Evolutionary conservation across 2,329 filamentous ascomycete genomes (phyloP).

Genomic region (Pseudogymnoascus sp.): DNA sequence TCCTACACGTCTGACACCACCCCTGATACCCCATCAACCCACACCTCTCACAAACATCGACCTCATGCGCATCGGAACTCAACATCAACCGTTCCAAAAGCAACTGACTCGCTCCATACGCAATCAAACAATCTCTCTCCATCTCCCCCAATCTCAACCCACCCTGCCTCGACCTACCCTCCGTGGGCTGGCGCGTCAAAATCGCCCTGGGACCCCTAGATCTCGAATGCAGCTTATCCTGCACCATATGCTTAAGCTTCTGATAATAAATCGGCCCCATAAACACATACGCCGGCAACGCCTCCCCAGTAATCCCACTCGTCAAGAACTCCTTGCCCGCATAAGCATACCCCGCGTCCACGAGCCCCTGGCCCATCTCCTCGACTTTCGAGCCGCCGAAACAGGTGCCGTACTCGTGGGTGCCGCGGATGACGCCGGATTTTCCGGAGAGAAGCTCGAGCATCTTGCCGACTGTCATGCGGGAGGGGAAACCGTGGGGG

Average conservation of each 20-base stretch:
- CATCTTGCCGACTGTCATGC: conserved; percentile 98
- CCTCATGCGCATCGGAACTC: conserved; percentile 78
- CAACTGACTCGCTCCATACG: conserved; percentile 89
- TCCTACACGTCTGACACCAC: conserved; percentile 89
- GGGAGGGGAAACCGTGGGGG: conserved; percentile 97
- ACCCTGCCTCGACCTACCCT: conserved; percentile 86
- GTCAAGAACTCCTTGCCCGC: conserved; percentile 97
- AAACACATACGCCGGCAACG: conserved; percentile 92
- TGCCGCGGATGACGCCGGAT: conserved; percentile 76
- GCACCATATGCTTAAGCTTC: conserved; percentile 99
- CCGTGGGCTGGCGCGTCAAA: conserved; percentile 88
- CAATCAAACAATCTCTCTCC: conserved; percentile 97
- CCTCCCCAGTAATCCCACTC: conserved; percentile 87
- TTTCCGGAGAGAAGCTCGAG: conserved; percentile 92
- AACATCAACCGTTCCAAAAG: conserved; percentile 91
- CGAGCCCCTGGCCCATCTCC: conserved; percentile 77
- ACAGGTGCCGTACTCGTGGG: conserved; percentile 80
- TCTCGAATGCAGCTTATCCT: conserved; percentile 98
- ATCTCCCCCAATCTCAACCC: conserved; percentile 93
- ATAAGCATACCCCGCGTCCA: conserved; percentile 88
- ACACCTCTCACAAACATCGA: conserved; percentile 90
- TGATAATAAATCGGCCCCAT: conserved; percentile 99
- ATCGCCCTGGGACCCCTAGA: conserved; percentile 84
- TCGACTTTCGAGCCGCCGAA: conserved; percentile 80
- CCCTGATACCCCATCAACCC: conserved; percentile 93